Percentiles rank a stretch among this genome's conserved stretches.
phyloP scores from a whole-genome alignment of 2,329 filamentous ascomycete genomes.

The Aspergillus awamori region DNA sequence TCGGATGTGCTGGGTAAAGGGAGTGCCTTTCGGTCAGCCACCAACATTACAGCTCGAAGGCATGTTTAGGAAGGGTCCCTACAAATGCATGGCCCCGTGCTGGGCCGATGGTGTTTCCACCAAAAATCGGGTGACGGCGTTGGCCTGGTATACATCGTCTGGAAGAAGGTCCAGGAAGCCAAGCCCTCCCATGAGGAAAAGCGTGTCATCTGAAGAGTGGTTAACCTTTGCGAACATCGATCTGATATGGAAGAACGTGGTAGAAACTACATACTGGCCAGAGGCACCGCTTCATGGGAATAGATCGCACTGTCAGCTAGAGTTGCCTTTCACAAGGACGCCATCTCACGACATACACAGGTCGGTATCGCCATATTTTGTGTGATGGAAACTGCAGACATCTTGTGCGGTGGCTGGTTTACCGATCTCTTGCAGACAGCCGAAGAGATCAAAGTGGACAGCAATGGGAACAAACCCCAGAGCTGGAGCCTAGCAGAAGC shows the following conservation, averaged over 20 bases:
- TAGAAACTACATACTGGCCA: slow-evolving; percentile 27
- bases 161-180: slow-evolving; percentile 37
- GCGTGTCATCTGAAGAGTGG: slow-evolving; percentile 36
- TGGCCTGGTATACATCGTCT: slow-evolving; percentile 36
- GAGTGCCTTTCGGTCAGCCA: neutral
- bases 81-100: slow-evolving; percentile 45
- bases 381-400: slow-evolving; percentile 29
- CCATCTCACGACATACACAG: neutral
- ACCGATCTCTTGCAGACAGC: slow-evolving; percentile 29
- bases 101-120: slow-evolving; percentile 37
- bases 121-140: slow-evolving; percentile 40
- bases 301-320: neutral
- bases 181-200: slow-evolving; percentile 42
- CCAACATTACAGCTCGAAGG: neutral
- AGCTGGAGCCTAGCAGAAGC: slow-evolving; percentile 32
- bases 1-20: slow-evolving; percentile 35
- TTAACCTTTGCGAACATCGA: neutral
- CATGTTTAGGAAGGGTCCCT: neutral
- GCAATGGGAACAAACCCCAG: slow-evolving; percentile 44
- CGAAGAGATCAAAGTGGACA: slow-evolving; percentile 39
- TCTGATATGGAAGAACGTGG: neutral
- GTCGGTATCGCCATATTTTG: neutral
- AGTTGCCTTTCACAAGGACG: neutral
- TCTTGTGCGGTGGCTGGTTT: slow-evolving; percentile 32
- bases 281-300: slow-evolving; percentile 18